Base-by-base conservation (phyloP, 257 asterid species). In the Mentha longifolia region DNA sequence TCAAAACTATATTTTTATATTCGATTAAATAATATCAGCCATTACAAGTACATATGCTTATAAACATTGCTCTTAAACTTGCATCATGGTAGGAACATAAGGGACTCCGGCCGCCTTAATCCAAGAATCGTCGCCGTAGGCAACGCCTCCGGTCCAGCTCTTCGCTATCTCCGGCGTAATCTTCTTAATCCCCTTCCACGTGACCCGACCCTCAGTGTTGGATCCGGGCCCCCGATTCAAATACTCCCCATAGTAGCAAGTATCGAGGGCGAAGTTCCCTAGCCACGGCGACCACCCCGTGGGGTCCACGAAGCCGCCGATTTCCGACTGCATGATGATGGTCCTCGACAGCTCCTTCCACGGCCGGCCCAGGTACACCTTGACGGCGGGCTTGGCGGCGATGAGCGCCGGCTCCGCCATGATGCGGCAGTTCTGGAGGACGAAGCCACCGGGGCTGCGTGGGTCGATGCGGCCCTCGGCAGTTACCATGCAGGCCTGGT, bases 331-430 rank as follows among this genome's bases (percentile, higher is more conserved):
- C 79, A 85, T 77, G 70, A 86, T 69, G 22, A 86, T 79, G 9
- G 95, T 84, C 45, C 84, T 80, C 1, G 89, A 84, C 16, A 39
- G 76, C 16, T 52, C 51, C 76, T 88, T 86, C 95, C 95, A 88
- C 7, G 92, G 95, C 6, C 92, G 80, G 0, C 92, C 88, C 1
- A 86, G 89, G 77, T 70, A 88, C 0, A 77, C 84, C 47, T 71
- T 20, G 20, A 63, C 10, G 2, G 71, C 25, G 11, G 82, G 76
- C 2, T 46, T 20, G 1, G 68, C 51, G 2, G 68, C 12, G 0
- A 69, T 43, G 69, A 78, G 73, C 0, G 65, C 81, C 3, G 74
- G 55, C 11, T 79, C 90, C 0, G 88, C 86, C 15, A 30, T 25
- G 71, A 89, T 72, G 20, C 61, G 55, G 20, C 85, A 63, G 76